A percentile compares a stretch with the other conserved stretches of the same genome.
Evolutionary conservation across 129 eudicot genomes (phyloP).

Genomic region (Arctium minus): DNA sequence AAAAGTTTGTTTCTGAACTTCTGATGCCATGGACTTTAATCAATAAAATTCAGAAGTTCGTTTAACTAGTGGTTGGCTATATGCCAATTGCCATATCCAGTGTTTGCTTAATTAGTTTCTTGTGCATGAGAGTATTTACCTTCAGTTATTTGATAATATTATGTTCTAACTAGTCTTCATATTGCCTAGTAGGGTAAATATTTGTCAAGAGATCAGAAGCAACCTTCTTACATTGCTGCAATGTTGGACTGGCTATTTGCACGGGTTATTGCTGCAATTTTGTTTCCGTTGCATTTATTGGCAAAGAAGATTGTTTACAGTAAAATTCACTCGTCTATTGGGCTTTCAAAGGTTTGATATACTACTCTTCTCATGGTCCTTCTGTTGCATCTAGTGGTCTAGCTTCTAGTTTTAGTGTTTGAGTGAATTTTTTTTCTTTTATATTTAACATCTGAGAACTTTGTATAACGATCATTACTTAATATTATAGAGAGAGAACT

Average conservation of each 20-base stretch:
- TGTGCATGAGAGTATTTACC: background rate
- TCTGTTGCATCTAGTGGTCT: background rate
- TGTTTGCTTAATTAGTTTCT: background rate
- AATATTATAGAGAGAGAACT: background rate
- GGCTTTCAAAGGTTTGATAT: conserved; percentile 77
- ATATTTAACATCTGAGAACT: background rate
- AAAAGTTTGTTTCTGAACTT: background rate
- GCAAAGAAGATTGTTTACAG: conserved; percentile 81
- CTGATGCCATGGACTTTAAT: background rate
- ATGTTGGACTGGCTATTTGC: conserved; percentile 76
- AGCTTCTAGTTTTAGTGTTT: background rate
- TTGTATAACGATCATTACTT: background rate
- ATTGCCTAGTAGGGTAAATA: conserved; percentile 63
- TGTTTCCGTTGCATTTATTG: conserved; percentile 76
- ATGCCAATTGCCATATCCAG: background rate
- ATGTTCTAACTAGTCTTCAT: conserved; percentile 6
- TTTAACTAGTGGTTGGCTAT: background rate
- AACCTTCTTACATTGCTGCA: conserved; percentile 52
- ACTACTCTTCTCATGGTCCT: background rate
- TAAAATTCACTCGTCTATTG: conserved; percentile 81
- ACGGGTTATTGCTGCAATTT: conserved; percentile 56
- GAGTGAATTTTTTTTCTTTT: background rate
- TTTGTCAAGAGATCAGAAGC: conserved; percentile 50
- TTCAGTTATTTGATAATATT: background rate
- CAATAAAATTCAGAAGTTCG: background rate